These are phyloP conservation scores for Lichenothelia convexa DNA, from an alignment of 495 filamentous ascomycete genomes.

Conservation along the genomic window DNA sequence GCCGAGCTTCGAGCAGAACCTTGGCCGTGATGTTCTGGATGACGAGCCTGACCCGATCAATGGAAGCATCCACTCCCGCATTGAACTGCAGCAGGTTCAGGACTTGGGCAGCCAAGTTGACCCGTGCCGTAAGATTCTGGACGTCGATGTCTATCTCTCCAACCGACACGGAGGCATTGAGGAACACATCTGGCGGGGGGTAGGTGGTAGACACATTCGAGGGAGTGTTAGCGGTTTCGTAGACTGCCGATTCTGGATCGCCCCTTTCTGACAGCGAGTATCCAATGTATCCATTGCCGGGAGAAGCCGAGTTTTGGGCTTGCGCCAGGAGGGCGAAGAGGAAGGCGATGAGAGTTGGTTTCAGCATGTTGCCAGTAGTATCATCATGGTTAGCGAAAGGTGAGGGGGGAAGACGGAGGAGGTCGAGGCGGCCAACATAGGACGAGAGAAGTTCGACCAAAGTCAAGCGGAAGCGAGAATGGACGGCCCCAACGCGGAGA, in stretches of 20 bases:
- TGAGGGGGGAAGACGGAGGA: too few relatives aligned
- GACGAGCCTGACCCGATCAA: constrained; percentile 31
- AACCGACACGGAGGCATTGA: constrained; percentile 35
- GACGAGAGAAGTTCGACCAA: too few relatives aligned
- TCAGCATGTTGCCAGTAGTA: background rate
- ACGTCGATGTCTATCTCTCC: constrained; percentile 34
- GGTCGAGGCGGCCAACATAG: too few relatives aligned
- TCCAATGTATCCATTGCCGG: constrained; percentile 29
- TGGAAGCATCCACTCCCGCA: constrained; percentile 34
- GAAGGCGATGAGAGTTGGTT: constrained; percentile 2
- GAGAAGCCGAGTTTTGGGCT: constrained; percentile 7
- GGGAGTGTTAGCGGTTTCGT: constrained; percentile 31
- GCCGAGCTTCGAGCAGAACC: constrained; percentile 35
- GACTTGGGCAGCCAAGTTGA: constrained; percentile 40
- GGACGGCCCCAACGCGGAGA: too few relatives aligned
- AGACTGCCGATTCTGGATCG: constrained; percentile 28
- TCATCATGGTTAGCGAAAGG: background rate
- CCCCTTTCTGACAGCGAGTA: constrained; percentile 32
- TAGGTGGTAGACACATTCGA: constrained; percentile 21
- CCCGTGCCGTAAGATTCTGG: constrained; percentile 37
- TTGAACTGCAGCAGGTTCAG: constrained; percentile 36
- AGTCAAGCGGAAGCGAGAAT: too few relatives aligned
- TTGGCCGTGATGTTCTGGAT: constrained; percentile 39
- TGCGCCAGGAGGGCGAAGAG: constrained; percentile 6
- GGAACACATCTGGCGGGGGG: constrained; percentile 33